Conservation (phyloP, 352 stramenopile genomes). For the Phytophthora tentaculata region DNA sequence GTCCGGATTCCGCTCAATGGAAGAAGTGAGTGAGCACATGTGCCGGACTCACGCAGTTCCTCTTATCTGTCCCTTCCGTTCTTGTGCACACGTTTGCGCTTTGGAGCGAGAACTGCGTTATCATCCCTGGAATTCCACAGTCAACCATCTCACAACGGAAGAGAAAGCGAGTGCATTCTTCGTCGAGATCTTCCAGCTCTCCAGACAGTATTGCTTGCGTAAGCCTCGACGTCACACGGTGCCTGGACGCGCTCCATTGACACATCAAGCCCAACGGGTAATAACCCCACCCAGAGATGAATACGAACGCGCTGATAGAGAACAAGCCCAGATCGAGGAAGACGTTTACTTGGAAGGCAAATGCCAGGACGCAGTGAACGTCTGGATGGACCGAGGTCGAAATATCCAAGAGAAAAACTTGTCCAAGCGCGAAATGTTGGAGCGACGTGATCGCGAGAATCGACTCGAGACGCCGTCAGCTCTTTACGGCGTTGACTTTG, state of each 20-base stretch:
- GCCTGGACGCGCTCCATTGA: slow-evolving; percentile 10
- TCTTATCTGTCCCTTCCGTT: slow-evolving; percentile 77
- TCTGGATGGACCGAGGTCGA: slow-evolving; percentile 51
- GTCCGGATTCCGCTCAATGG: slow-evolving; percentile 25
- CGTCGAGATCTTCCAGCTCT: slow-evolving; percentile 79
- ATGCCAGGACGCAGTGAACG: slow-evolving; percentile 51
- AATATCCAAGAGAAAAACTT: slow-evolving; percentile 52
- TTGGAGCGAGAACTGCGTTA: slow-evolving; percentile 74
- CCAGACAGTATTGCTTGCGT: slow-evolving; percentile 75
- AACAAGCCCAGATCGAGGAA: slow-evolving; percentile 46
- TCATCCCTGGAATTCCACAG: slow-evolving; percentile 74
- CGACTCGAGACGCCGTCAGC: slow-evolving; percentile 42
- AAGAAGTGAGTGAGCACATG: slow-evolving; percentile 64
- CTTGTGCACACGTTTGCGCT: slow-evolving; percentile 70
- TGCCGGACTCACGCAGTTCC: slow-evolving; percentile 62
- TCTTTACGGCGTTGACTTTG: slow-evolving; percentile 73
- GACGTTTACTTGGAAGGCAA: slow-evolving; percentile 77
- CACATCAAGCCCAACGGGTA: slow-evolving; percentile 10
- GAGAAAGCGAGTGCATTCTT: slow-evolving; percentile 69
- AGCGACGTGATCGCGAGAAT: slow-evolving; percentile 42
- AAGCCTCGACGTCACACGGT: slow-evolving; percentile 67
- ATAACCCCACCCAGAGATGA: slow-evolving; percentile 25
- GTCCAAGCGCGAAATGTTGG: slow-evolving; percentile 32
- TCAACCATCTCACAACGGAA: slow-evolving; percentile 57
- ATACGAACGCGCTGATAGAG: slow-evolving; percentile 25